Evolutionary conservation across 306 rosid genomes (phyloP), one percentile per base, ranked within the genome.

Genomic region (Quercus ilex): DNA sequence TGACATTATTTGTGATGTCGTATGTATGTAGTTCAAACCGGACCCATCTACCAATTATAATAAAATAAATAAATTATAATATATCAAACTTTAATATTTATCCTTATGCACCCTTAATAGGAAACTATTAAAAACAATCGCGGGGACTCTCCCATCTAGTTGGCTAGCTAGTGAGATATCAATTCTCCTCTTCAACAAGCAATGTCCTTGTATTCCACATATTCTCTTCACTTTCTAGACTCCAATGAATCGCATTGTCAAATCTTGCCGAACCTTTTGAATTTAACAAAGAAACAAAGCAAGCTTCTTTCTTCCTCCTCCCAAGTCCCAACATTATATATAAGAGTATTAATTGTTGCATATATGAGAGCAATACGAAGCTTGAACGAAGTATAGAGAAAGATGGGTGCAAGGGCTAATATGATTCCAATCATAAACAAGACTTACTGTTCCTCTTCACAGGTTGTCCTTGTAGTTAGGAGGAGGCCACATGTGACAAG

Each of bases 401-500:
- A 68, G 59, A 78, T 28, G 73, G 46, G 56, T 18, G 59, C 49
- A 23, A 79, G 69, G 43, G 33, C 23, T 23, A 74, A 57, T 15
- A 75, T 23, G 81, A 69, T 51, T 81, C 89, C 97, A 0, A 79
- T 93, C 20, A 64, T 91, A 21, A 93, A 96, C 86, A 95, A 93
- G 89, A 12, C 86, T 23, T 89, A 95, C 21, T 93, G 98, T 81
- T 91, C 89, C 7, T 46, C 90, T 64, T 82, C 94, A 11, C 87
- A 84, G 55, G 91, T 51, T n/a, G 88, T 88, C 75, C 71, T 91
- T 9, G 85, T 85, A 26, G 91, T 95, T 0, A 87, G 99, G 81
- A 91, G 81, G 55, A 87, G 99, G 84, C 97, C 99, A 0, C 90
- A 88, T 57, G 93, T 86, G 4, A 85, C 88, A 67, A 95, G 68